These are phyloP conservation scores for Solanum dulcamara DNA, from an alignment of 257 asterid genomes.

Conservation along the genomic window DNA sequence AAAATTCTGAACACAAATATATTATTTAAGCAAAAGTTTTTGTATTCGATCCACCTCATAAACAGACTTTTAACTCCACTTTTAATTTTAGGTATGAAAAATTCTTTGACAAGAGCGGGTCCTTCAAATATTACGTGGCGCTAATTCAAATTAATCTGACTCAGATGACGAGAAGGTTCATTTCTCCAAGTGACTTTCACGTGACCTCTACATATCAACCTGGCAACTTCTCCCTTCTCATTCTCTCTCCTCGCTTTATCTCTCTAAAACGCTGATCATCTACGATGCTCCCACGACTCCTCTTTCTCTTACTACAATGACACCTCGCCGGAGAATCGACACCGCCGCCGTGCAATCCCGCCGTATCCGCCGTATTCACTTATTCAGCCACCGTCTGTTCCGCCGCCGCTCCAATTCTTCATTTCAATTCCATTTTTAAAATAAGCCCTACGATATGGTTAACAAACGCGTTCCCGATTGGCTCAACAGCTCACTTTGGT, in stretches of 20 bases:
- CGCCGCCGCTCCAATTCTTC: background rate
- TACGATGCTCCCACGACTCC: background rate
- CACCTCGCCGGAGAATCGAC: background rate
- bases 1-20: too few species aligned
- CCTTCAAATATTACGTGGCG: too few species aligned
- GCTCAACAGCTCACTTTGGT: constrained; percentile 79
- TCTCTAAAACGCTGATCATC: background rate
- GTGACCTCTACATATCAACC: background rate
- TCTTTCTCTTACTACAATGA: background rate
- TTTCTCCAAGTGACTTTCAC: background rate
- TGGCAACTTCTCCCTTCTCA: background rate
- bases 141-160: too few species aligned
- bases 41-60: too few species aligned
- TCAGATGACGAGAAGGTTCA: background rate
- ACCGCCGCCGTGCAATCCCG: background rate
- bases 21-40: too few species aligned
- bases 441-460: background rate
- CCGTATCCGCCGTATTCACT: background rate
- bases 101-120: too few species aligned
- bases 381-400: background rate
- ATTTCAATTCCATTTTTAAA: background rate
- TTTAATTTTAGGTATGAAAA: too few species aligned
- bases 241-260: background rate
- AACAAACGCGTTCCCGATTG: constrained; percentile 54
- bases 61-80: too few species aligned